Evolutionary conservation across 768 basidiomycete genomes (phyloP).

Genomic region (Pisolithus microcarpus): DNA sequence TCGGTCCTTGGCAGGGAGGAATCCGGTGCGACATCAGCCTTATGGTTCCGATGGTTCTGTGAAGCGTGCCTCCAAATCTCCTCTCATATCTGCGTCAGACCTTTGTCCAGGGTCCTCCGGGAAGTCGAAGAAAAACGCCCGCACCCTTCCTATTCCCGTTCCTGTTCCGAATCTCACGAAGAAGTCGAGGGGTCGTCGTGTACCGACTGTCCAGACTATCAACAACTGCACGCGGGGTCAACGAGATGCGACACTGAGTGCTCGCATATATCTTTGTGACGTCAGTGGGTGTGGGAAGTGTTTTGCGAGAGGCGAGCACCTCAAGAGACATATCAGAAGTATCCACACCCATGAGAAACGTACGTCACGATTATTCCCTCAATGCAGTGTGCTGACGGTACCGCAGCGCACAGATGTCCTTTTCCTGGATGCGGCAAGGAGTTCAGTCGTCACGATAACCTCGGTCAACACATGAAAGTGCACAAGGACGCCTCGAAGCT

Average conservation of each 20-base stretch:
- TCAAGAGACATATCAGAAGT: constrained; percentile 82
- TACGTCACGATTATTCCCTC: constrained; percentile 31
- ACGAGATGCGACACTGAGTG: constrained; percentile 33
- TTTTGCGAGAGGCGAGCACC: constrained; percentile 82
- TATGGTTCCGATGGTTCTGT: constrained; percentile 21
- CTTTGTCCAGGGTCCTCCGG: constrained; percentile 22
- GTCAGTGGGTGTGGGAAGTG: constrained; percentile 83
- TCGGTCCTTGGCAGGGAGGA: constrained; percentile 28
- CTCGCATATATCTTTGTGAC: constrained; percentile 62
- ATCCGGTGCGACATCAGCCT: constrained; percentile 27
- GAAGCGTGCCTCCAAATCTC: constrained; percentile 26
- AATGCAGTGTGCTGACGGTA: constrained; percentile 10
- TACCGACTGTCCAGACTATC: constrained; percentile 44
- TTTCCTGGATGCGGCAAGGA: constrained; percentile 76
- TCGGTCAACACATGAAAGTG: constrained; percentile 83
- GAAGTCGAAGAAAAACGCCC: constrained; percentile 29
- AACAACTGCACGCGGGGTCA: constrained; percentile 18
- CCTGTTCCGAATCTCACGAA: constrained; percentile 66
- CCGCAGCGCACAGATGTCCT: constrained; percentile 71
- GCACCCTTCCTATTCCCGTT: constrained; percentile 46
- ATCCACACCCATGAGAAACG: constrained; percentile 93
- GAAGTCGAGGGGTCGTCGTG: constrained; percentile 61
- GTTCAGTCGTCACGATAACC: constrained; percentile 83
- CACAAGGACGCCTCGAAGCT: constrained; percentile 41
- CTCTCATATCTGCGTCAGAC: constrained; percentile 22